Base-by-base conservation (phyloP, 1,284 basidiomycete species). In the Boletus coffeatus region DNA sequence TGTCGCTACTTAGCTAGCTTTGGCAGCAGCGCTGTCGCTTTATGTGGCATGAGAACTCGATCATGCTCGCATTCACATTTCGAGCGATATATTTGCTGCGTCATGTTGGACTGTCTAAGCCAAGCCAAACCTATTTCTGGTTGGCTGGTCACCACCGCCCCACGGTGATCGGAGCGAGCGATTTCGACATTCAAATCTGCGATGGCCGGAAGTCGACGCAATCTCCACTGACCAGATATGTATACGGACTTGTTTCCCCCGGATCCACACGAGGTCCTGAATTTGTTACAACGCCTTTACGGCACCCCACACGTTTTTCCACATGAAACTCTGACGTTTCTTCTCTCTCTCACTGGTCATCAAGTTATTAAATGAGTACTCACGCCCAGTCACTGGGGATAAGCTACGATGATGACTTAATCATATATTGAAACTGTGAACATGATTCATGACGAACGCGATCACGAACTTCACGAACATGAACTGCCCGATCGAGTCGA, bases 11-110 rank as follows among this genome's bases (percentile, higher is more conserved):
- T 39, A 39, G 39, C 39, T 41, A 25, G 21, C 25, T 10, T 5
- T 62, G 62, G 55, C 68, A 62, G 70, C 64, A 56, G 69, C 41
- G 61, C 71, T 71, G 70, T 43, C 59, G 50, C 50, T 4, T 25
- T 43, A 48, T 39, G 46, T 16, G 37, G 50, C 32, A 56, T 41
- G 50, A 43, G 8, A 63, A 61, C 61, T 59, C 64, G 52, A 52
- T 60, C 57, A 39, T 46, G 2, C 50, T 52, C 13, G 50, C n/a
- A 46, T 59, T 50, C 39, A 59, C 50, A 64, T 25, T 41, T n/a
- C 29, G 16, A 34, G 53, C 29, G 18, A 56, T 34, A 34, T 58
- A 39, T 43, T 41, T 58, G 25, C 50, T 52, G 25, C 50, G 25
- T 52, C 50, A 29, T 48, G 18, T 48, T 46, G n/a, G 10, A 46